Evolutionary conservation across 176 grass and related monocot genomes (phyloP).

Genomic region (Raddia guianensis): DNA sequence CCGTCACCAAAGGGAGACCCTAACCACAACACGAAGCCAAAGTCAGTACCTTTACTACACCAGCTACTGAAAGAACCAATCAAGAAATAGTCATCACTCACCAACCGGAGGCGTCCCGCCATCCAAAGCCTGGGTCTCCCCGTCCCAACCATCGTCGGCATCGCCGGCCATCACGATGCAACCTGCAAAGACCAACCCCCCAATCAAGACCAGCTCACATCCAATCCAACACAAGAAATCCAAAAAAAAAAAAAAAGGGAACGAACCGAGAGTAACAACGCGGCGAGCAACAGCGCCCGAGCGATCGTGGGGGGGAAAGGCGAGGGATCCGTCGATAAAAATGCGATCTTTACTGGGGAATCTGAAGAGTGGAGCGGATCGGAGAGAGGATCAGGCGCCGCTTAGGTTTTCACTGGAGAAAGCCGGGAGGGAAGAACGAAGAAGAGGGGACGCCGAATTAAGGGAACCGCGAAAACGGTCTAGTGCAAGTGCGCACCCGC

Average conservation of each 20-base stretch:
- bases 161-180: conserved; percentile 21
- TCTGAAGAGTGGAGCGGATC: not conserved
- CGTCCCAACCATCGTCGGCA: not conserved
- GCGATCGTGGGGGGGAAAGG: not conserved
- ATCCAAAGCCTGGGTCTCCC: conserved; percentile 30
- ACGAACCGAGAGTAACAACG: not conserved
- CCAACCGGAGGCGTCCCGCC: conserved; percentile 38
- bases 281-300: not conserved
- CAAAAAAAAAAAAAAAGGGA: not conserved
- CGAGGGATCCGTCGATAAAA: conserved; percentile 20
- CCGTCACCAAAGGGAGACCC: conserved; percentile 36
- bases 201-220: not conserved
- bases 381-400: not conserved
- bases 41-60: conserved; percentile 15
- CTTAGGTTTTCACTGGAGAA: not conserved
- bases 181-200: not conserved
- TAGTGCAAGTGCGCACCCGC: not conserved
- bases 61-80: not conserved
- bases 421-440: not conserved
- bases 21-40: not conserved
- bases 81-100: conserved; percentile 20
- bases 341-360: not conserved
- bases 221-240: not conserved
- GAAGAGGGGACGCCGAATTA: not conserved
- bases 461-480: conserved; percentile 2